phyloP scores from a whole-genome alignment of 495 filamentous ascomycete genomes.

The Penicillium soppii region DNA sequence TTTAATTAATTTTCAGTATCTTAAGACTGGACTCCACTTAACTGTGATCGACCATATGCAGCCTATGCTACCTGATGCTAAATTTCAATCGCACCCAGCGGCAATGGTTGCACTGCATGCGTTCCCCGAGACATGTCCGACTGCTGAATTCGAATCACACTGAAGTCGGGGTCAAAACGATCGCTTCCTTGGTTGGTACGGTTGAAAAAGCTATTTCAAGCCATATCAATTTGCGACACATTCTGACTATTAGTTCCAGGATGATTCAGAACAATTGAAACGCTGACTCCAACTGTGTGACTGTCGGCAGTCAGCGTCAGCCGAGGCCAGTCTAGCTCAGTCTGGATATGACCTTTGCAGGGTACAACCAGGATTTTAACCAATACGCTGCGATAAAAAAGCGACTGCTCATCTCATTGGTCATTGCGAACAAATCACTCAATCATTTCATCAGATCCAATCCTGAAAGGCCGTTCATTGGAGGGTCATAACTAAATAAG shows the following conservation, averaged over 20 bases:
- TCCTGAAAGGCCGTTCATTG: too few species aligned
- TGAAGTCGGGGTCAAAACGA: too few species aligned
- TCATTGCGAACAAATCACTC: not conserved
- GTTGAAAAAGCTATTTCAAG: too few species aligned
- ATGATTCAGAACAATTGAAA: not conserved
- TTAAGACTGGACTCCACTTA: too few species aligned
- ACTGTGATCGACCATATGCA: not conserved
- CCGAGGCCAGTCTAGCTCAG: not conserved
- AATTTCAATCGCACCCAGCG: constrained; percentile 6
- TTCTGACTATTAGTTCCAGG: not conserved
- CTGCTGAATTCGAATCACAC: constrained; percentile 16
- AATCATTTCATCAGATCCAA: too few species aligned
- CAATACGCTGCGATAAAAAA: not conserved
- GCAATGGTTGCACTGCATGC: constrained; percentile 15
- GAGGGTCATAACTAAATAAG: too few species aligned
- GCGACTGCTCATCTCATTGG: not conserved
- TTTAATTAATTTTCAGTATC: too few species aligned
- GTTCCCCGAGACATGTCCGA: constrained; percentile 11
- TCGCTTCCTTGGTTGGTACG: too few species aligned
- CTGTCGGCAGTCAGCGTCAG: not conserved
- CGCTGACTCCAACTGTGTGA: not conserved
- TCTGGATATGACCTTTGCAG: not conserved
- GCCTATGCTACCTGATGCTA: not conserved
- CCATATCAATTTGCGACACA: too few species aligned
- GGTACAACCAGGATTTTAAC: not conserved